Percentiles rank a stretch among this genome's conserved stretches.
These are phyloP conservation scores for Metarhizium humberi DNA, from an alignment of 2,329 filamentous ascomycete genomes.

Conservation along the genomic window DNA sequence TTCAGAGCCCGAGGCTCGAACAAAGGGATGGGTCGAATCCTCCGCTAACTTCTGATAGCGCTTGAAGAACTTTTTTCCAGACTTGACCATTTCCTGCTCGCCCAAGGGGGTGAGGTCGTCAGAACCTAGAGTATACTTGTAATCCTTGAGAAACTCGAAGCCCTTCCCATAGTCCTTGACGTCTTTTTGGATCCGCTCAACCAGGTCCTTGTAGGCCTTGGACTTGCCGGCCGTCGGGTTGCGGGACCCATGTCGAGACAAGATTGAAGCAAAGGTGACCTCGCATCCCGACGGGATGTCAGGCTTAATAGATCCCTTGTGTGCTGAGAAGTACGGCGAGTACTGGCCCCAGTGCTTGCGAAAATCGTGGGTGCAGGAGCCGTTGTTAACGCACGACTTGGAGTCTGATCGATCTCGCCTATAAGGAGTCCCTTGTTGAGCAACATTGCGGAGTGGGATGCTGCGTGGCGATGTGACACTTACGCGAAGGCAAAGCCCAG, in stretches of 20 bases:
- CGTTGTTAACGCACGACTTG: not conserved
- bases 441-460: not conserved
- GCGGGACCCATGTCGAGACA: slow-evolving; percentile 78
- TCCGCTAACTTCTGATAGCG: slow-evolving; percentile 57
- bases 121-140: slow-evolving; percentile 60
- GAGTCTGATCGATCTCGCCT: slow-evolving; percentile 6
- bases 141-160: slow-evolving; percentile 63
- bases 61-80: slow-evolving; percentile 65
- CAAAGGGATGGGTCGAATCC: slow-evolving; percentile 49
- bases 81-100: slow-evolving; percentile 59
- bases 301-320: slow-evolving; percentile 48
- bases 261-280: slow-evolving; percentile 69
- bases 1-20: slow-evolving; percentile 60
- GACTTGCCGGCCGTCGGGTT: slow-evolving; percentile 68
- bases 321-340: slow-evolving; percentile 71
- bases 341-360: slow-evolving; percentile 79
- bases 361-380: slow-evolving; percentile 45
- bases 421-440: not conserved
- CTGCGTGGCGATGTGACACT: not conserved
- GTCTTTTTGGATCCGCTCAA: slow-evolving; percentile 54
- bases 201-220: slow-evolving; percentile 49
- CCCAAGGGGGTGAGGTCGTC: slow-evolving; percentile 63
- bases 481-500: slow-evolving; percentile 11
- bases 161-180: slow-evolving; percentile 49
- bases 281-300: slow-evolving; percentile 58